A percentile compares a stretch with the other conserved stretches of the same genome.
phyloP scores from a whole-genome alignment of 306 rosid species.

The Potentilla sterilis region DNA sequence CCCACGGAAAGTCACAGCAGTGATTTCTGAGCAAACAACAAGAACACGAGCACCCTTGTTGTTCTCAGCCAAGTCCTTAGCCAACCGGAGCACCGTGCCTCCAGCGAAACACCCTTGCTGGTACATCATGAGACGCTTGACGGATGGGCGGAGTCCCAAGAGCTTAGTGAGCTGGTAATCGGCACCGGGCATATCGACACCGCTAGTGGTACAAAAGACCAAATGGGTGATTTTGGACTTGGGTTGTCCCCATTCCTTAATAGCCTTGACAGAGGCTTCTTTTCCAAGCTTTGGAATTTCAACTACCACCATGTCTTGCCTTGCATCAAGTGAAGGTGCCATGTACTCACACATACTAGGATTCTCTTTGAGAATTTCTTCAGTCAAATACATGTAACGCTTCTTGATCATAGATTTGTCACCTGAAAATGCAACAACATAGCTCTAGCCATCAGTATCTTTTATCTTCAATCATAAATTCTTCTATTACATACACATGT shows the following conservation, averaged over 20 bases:
- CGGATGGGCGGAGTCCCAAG: slow-evolving; percentile 57
- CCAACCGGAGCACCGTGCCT: slow-evolving; percentile 52
- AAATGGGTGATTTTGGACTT: slow-evolving; percentile 68
- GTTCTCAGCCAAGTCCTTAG: slow-evolving; percentile 60
- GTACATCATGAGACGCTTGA: slow-evolving; percentile 75
- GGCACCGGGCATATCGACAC: slow-evolving; percentile 77
- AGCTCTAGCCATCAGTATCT: neutral
- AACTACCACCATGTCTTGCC: slow-evolving; percentile 68
- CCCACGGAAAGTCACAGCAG: slow-evolving; percentile 55
- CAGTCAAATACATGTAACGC: slow-evolving; percentile 53
- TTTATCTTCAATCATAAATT: neutral
- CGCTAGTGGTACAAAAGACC: slow-evolving; percentile 69
- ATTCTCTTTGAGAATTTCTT: slow-evolving; percentile 47
- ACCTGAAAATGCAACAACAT: slow-evolving; percentile 36
- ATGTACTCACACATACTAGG: slow-evolving; percentile 49
- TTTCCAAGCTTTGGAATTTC: slow-evolving; percentile 73
- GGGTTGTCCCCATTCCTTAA: slow-evolving; percentile 61
- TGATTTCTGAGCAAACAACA: slow-evolving; percentile 54
- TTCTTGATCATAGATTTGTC: slow-evolving; percentile 54
- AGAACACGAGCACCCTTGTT: slow-evolving; percentile 56
- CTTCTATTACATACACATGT: neutral
- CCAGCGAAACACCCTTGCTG: slow-evolving; percentile 64
- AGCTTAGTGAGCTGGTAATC: slow-evolving; percentile 72
- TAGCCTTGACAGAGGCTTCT: slow-evolving; percentile 62
- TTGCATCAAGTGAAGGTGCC: slow-evolving; percentile 68